Conservation (phyloP, 129 eudicot genomes). For the Ambrosia trifida region DNA sequence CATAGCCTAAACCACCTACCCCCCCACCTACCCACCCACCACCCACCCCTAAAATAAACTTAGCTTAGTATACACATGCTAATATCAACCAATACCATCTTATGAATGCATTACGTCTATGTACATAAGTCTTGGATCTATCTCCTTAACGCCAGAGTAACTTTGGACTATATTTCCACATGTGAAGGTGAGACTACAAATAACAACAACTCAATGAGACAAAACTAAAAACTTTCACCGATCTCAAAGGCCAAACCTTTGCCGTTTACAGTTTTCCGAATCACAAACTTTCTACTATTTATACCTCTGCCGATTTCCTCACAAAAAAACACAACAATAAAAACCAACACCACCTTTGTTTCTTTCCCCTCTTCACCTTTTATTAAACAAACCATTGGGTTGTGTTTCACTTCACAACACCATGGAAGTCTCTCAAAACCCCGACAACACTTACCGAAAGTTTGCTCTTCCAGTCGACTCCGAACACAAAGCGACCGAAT, state of each 20-base stretch:
- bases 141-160: no score
- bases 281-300: constrained; percentile 27
- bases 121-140: no score
- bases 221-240: constrained; percentile 29
- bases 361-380: not conserved
- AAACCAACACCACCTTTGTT: not conserved
- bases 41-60: no score
- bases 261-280: constrained; percentile 36
- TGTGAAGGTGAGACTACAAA: constrained; percentile 24
- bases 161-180: not conserved
- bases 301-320: constrained; percentile 32
- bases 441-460: constrained; percentile 23
- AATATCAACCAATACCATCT: no score
- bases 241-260: constrained; percentile 38
- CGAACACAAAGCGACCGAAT: constrained; percentile 78
- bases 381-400: not conserved
- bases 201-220: constrained; percentile 10
- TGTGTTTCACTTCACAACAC: not conserved
- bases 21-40: no score
- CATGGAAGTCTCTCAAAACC: constrained; percentile 26
- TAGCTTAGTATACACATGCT: no score
- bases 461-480: constrained; percentile 83
- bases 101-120: no score
- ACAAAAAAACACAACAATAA: constrained; percentile 16
- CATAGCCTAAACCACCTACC: no score